Base-by-base conservation (phyloP, 257 asterid species). In the Rubia yunnanensis region DNA sequence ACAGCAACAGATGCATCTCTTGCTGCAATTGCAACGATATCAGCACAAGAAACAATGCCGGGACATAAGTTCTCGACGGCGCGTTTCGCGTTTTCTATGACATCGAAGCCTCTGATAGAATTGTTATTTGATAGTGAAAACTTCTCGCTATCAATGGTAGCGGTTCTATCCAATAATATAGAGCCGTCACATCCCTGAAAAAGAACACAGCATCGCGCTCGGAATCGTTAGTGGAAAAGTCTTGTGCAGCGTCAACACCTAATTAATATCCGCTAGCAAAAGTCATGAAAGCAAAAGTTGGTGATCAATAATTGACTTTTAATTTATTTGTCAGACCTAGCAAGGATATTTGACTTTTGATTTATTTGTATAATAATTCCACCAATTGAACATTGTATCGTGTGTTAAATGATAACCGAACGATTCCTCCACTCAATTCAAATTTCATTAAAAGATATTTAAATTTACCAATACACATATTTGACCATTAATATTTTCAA, bases 31-130 rank as follows among this genome's bases (percentile, higher is more conserved):
- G 71, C 39, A 49, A 69, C 64, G 22, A 74, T 64, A 35, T 64
- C 74, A 24, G 74, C 74, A 7, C 74, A 74, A 15, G 78, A 69
- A 69, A 69, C 74, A 48, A 69, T 56, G 18, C 71, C 68, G 2
- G 74, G 78, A 13, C 71, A 74, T 14, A 64, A 10, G 8, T 18
- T 61, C 59, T 60, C 69, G 1, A 67, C 73, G 32, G 22, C 55
- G 0, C 30, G n/a, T 46, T 73, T 68, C 0, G 76, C 55, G 20
- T 54, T 34, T 7, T 72, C 71, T 0, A 72, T 57, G 7, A 72
- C 76, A 41, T 67, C 28, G 53, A 24, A 73, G 1, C 77, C 77
- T 22, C 77, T 73, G 0, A 22, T 56, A 7, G 73, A 73, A n/a
- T 73, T 55, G 3, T 0, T 0, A 26, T 73, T 73, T 1, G 70